Percentiles rank a stretch among this genome's conserved stretches.
These are phyloP conservation scores for Endothia cerciana DNA, from an alignment of 2,329 filamentous ascomycete genomes.

Conservation along the genomic window DNA sequence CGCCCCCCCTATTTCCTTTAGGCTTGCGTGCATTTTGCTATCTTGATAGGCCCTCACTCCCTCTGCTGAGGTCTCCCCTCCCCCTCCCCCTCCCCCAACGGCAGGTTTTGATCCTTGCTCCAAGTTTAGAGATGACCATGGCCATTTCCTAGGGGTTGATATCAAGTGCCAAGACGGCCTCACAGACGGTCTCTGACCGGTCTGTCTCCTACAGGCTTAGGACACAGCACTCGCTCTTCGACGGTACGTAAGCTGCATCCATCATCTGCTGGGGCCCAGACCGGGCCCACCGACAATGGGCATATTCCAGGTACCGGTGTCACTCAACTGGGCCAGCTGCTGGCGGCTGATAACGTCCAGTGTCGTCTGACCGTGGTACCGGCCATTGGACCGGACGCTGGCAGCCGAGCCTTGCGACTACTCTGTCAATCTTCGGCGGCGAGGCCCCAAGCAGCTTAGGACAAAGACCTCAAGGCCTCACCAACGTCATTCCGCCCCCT, in stretches of 20 bases:
- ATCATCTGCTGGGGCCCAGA: conserved; percentile 1
- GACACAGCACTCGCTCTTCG: background rate
- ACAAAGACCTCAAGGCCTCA: background rate
- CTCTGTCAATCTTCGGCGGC: background rate
- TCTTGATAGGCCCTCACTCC: background rate
- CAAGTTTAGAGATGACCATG: background rate
- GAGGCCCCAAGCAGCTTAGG: conserved; percentile 1
- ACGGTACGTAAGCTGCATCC: conserved; percentile 6
- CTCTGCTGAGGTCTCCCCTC: background rate
- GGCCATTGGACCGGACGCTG: background rate
- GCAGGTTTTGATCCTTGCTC: background rate
- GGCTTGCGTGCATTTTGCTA: background rate
- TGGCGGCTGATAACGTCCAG: background rate
- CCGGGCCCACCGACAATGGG: conserved; percentile 5
- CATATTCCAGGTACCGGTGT: background rate
- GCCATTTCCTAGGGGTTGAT: background rate
- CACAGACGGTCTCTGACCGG: background rate
- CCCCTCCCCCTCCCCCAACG: background rate
- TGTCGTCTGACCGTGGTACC: background rate
- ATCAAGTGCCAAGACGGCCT: conserved; percentile 10
- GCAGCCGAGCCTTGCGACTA: background rate
- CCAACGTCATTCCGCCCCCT: conserved; percentile 5
- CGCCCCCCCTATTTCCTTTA: conserved; percentile 4
- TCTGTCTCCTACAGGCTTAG: background rate
- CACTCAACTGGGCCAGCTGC: background rate